Base-by-base conservation (phyloP, 148 eudicot genomes). In the Beta vulgaris region DNA sequence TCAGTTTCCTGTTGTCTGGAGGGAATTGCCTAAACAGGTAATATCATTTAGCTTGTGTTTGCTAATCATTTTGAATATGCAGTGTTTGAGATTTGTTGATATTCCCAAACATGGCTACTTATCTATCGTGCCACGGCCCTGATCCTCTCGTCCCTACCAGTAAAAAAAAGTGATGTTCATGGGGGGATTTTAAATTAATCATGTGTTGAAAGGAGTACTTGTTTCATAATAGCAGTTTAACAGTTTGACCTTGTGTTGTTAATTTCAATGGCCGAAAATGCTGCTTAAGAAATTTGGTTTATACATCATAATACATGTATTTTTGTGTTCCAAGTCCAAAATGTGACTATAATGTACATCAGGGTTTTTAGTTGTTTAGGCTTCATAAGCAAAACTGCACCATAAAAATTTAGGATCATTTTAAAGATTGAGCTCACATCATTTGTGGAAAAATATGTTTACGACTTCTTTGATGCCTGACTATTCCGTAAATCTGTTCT, bases 21-120 rank as follows among this genome's bases (percentile, higher is more conserved):
- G 96, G 39, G 97, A 92, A 76, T 77, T 95, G 85, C 98, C 98
- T 57, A 88, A 77, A 63, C 87, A 85, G 96, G 98, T 94, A 69
- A 42, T 15, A 19, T 18, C 25, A 32, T 70, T 44, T 1, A 28
- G 36, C 46, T 8, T 60, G 62, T 63, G 60, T 9, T n/a, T 61
- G 32, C 32, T 36, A 7, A 18, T 61, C 16, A 1, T 15, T 2
- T 6, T 61, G 3, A 19, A 57, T 28, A 25, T 61, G 3, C 32
- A 0, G 29, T 9, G 7, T 37, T 16, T 2, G 26, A 6, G 15
- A 64, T 21, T 9, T 36, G 14, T 64, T 64, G 40, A 31, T 61
- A 35, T 21, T 53, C 23, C 58, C 4, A 53, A 53, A 53, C 58
- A 53, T n/a, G 58, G 26, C 58, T 21, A 25, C 3, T 28, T 58